phyloP scores from a whole-genome alignment of 257 asterid genomes.

The Sherardia arvensis region DNA sequence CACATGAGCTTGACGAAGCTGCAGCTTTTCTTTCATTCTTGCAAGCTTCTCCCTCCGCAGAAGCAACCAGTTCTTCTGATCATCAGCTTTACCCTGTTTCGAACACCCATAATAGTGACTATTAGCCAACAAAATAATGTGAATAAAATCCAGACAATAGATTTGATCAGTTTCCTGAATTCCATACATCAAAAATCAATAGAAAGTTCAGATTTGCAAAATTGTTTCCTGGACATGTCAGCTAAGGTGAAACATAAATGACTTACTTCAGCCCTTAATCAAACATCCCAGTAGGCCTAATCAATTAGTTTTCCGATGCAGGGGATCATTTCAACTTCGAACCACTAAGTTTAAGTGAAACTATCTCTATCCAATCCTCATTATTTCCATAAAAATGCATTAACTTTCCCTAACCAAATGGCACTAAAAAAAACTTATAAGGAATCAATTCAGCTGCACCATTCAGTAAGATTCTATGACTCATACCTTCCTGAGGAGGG shows the following conservation, averaged over 20 bases:
- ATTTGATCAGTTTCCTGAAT: background rate
- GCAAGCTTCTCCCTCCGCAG: conserved; percentile 72
- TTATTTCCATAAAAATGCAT: background rate
- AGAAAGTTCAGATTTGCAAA: background rate
- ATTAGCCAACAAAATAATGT: background rate
- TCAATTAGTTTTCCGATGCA: too few species aligned
- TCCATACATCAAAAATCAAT: background rate
- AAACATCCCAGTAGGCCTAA: background rate
- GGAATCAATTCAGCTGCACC: background rate
- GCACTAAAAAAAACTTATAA: background rate
- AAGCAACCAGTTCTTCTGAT: conserved; percentile 84
- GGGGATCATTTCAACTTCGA: background rate
- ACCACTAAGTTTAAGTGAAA: background rate
- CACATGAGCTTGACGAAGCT: conserved; percentile 50
- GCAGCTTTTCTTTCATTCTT: conserved; percentile 71
- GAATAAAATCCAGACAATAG: background rate
- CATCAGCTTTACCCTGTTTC: conserved; percentile 87
- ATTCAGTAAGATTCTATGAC: background rate
- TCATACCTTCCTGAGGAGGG: conserved; percentile 72
- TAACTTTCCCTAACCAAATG: background rate
- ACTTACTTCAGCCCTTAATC: background rate
- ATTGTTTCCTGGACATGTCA: background rate
- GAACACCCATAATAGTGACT: background rate
- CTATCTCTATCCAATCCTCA: background rate
- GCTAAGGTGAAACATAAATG: background rate